Percentiles rank a stretch among this genome's conserved stretches.
phyloP scores from a whole-genome alignment of 345 rosid species.

The Kernera saxatilis region DNA sequence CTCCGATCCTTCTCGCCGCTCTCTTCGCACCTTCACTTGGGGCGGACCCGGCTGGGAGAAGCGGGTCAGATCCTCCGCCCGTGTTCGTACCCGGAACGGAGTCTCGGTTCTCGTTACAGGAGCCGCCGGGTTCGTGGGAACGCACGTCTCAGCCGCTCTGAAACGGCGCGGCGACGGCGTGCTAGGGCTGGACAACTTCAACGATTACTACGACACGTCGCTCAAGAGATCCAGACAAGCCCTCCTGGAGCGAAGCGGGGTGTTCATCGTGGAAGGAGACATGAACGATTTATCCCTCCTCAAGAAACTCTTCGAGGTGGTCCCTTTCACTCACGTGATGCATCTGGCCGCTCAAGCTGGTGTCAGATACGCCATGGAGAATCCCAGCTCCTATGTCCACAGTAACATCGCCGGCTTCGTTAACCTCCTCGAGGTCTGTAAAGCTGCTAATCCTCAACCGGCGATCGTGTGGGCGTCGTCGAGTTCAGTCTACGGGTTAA shows the following conservation, averaged over 20 bases:
- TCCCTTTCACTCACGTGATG: constrained; percentile 76
- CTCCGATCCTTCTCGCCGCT: constrained; percentile 67
- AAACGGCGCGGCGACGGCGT: constrained; percentile 82
- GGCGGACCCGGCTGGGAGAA: constrained; percentile 79
- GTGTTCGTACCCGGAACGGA: constrained; percentile 57
- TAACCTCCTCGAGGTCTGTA: constrained; percentile 60
- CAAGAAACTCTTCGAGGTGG: constrained; percentile 66
- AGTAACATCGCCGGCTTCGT: constrained; percentile 78
- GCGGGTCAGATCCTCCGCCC: constrained; percentile 59
- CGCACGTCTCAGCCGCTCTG: constrained; percentile 69
- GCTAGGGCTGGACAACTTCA: constrained; percentile 75
- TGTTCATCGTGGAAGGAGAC: constrained; percentile 75
- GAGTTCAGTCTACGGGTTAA: constrained; percentile 71
- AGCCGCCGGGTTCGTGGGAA: constrained; percentile 82
- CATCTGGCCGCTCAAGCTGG: constrained; percentile 86
- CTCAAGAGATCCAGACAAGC: constrained; percentile 74
- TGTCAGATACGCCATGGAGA: constrained; percentile 76
- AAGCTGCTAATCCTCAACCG: constrained; percentile 61
- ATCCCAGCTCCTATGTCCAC: constrained; percentile 67
- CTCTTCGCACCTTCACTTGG: constrained; percentile 58
- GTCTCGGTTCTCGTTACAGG: constrained; percentile 78
- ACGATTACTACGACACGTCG: constrained; percentile 72
- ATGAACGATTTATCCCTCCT: constrained; percentile 59
- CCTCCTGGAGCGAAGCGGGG: constrained; percentile 63
- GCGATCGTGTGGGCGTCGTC: constrained; percentile 77